These are phyloP conservation scores for Stephania japonica DNA, from an alignment of 164 flowering plant species.

Conservation along the genomic window DNA sequence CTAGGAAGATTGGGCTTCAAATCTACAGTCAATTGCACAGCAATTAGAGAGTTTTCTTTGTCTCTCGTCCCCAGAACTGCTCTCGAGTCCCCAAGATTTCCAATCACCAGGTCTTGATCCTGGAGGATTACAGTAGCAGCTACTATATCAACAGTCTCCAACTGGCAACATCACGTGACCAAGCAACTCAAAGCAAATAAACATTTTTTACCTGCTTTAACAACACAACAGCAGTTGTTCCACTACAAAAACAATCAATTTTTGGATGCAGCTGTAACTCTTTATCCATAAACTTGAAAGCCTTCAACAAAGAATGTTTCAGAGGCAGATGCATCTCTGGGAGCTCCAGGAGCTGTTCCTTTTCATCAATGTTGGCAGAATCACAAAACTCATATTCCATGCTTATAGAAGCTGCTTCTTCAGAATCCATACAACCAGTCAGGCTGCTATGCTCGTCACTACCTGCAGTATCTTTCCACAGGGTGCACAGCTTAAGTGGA, in stretches of 20 bases:
- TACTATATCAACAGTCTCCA: slow-evolving; percentile 2
- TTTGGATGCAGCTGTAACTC: slow-evolving; percentile 60
- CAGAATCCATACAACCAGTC: slow-evolving; percentile 34
- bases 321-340: slow-evolving; percentile 53
- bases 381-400: slow-evolving; percentile 52
- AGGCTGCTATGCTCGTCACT: slow-evolving; percentile 23
- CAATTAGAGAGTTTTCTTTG: slow-evolving; percentile 35
- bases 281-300: slow-evolving; percentile 75
- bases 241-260: slow-evolving; percentile 82
- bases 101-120: slow-evolving; percentile 56
- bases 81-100: slow-evolving; percentile 70
- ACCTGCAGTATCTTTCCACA: slow-evolving; percentile 38
- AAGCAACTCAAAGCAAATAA: not conserved
- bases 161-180: not conserved
- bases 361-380: slow-evolving; percentile 36
- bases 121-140: slow-evolving; percentile 19
- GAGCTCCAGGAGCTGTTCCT: slow-evolving; percentile 45
- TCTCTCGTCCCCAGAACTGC: slow-evolving; percentile 60
- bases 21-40: slow-evolving; percentile 66
- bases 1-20: slow-evolving; percentile 73
- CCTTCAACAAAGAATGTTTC: slow-evolving; percentile 48
- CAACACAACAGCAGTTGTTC: slow-evolving; percentile 68
- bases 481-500: slow-evolving; percentile 51
- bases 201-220: slow-evolving; percentile 49
- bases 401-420: slow-evolving; percentile 38